Evolutionary conservation across 2,329 filamentous ascomycete species (phyloP), one percentile per base, ranked within the genome.

Genomic region (Tolypocladium sp.): DNA sequence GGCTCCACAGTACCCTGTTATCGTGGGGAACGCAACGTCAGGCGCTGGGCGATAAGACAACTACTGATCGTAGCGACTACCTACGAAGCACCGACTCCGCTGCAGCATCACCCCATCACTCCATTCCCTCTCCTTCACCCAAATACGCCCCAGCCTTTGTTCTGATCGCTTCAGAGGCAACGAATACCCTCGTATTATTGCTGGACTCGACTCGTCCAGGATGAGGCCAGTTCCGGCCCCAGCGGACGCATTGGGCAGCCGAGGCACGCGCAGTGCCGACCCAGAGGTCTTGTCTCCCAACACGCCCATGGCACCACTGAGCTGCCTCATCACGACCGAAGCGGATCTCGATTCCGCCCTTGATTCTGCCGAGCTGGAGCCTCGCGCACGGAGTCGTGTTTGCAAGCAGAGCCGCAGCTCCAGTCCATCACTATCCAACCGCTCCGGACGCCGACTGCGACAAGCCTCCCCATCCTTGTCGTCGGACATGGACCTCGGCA

Each of bases 301-400:
- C 54, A 54, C 60, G 44, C 58, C 67, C 41, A 53, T 63, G 38
- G 62, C 67, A 13, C 63, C 70, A 49, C 64, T 73, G 30, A 62
- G 68, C n/a, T 75, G 70, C 62, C 71, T 73, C 63, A 68, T 75
- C 58, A 67, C 72, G 15, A 72, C 68, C 15, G 73, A 75, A 56
- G 66, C 67, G 37, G 64, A 68, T 30, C 66, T 75, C 20, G 67
- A 71, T 51, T 59, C 61, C 41, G 58, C 60, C 41, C 64, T 62
- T 58, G 64, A 66, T 56, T 27, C 30, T 22, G 20, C 33, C 40
- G 41, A 65, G 62, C 49, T 35, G n/a, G 41, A 46, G 13, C 20
- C 22, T 51, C 56, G 10, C 35, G 7, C 56, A 15, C 67, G 62
- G 53, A 58, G 59, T 51, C 63, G 66, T 46, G 49, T 56, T 51